phyloP scores from a whole-genome alignment of 441 rosid genomes.

The Flueggea neowawraea region DNA sequence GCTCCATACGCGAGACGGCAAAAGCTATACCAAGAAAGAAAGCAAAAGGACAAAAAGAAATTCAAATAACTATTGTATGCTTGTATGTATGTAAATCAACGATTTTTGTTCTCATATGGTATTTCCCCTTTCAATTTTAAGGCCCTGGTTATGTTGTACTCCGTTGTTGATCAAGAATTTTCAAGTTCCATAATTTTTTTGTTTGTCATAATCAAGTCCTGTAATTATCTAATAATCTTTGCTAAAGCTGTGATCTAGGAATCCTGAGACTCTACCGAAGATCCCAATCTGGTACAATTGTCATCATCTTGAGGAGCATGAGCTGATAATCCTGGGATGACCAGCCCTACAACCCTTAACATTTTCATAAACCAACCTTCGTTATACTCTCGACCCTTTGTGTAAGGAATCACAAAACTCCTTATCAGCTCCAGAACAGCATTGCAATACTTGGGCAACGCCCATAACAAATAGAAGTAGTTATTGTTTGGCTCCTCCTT shows the following conservation, averaged over 20 bases:
- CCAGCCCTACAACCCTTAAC: constrained; percentile 42
- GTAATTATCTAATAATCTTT: too few species aligned
- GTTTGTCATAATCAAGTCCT: too few species aligned
- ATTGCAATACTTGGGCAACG: constrained; percentile 36
- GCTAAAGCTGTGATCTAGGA: too few species aligned
- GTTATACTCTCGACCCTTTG: constrained; percentile 38
- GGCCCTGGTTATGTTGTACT: constrained; percentile 4
- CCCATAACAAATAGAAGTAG: constrained; percentile 43
- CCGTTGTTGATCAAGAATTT: not conserved
- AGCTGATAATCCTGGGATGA: constrained; percentile 58
- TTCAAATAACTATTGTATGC: constrained; percentile 15
- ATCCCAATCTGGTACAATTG: constrained; percentile 46
- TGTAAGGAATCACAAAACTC: constrained; percentile 39
- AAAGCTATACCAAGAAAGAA: not conserved
- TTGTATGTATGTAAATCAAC: constrained; percentile 23
- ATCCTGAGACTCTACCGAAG: constrained; percentile 13
- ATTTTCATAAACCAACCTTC: constrained; percentile 47
- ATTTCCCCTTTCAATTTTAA: constrained; percentile 16
- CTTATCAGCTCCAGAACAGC: constrained; percentile 67
- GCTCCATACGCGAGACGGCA: too few species aligned
- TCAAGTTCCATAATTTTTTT: not conserved
- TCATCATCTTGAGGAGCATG: constrained; percentile 58
- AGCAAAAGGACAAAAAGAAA: not conserved
- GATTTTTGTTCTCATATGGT: constrained; percentile 5
- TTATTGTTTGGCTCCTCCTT: constrained; percentile 71